These are phyloP conservation scores for Chaetomium tenue DNA, from an alignment of 495 filamentous ascomycete species.

Conservation along the genomic window DNA sequence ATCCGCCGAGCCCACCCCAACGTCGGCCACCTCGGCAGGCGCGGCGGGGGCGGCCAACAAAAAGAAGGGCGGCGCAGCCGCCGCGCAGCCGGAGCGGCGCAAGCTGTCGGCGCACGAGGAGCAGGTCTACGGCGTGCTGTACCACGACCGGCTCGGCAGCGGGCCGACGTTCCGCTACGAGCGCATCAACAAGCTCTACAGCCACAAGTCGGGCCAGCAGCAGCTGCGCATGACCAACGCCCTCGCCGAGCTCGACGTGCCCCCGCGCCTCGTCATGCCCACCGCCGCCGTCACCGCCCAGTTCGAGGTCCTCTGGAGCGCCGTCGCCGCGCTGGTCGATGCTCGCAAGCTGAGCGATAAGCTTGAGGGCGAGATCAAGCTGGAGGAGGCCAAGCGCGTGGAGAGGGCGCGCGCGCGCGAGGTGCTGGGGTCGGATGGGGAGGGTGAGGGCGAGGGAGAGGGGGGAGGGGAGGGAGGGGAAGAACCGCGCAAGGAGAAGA, in stretches of 20 bases:
- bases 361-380: constrained; percentile 75
- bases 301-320: constrained; percentile 75
- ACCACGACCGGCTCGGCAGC: constrained; percentile 79
- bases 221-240: constrained; percentile 75
- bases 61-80: constrained; percentile 51
- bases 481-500: constrained; percentile 23
- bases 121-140: constrained; percentile 73
- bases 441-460: constrained; percentile 17
- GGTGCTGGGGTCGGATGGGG: constrained; percentile 23
- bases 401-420: constrained; percentile 53
- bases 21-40: constrained; percentile 28
- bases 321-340: constrained; percentile 75
- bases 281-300: constrained; percentile 74
- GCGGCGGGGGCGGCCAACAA: constrained; percentile 34
- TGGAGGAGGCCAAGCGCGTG: constrained; percentile 63
- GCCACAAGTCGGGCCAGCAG: constrained; percentile 78
- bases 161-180: constrained; percentile 77
- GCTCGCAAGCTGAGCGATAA: constrained; percentile 81
- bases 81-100: constrained; percentile 54
- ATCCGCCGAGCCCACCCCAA: constrained; percentile 34
- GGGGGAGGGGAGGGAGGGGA: constrained; percentile 12
- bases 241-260: constrained; percentile 76
- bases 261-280: constrained; percentile 76
- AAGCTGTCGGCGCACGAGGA: constrained; percentile 74
- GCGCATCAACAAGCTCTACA: constrained; percentile 74